Percentiles rank a stretch among this genome's conserved stretches.
These are phyloP conservation scores for Solanum hybrid DNA, from an alignment of 305 asterid species.

Conservation along the genomic window DNA sequence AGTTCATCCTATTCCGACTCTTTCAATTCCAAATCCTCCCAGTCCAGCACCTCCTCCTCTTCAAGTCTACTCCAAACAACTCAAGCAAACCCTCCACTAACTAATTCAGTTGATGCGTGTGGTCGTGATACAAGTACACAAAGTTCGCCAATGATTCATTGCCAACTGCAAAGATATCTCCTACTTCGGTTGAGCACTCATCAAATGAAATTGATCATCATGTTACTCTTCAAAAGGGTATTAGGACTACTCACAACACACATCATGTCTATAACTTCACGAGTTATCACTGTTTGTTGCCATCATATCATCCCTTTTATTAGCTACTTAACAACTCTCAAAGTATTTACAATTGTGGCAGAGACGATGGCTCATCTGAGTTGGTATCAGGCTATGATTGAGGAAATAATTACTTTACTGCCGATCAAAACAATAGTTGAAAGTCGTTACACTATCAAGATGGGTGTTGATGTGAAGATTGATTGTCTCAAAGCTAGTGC, in stretches of 20 bases:
- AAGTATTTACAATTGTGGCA: background rate
- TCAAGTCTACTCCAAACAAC: background rate
- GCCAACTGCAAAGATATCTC: background rate
- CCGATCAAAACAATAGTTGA: background rate
- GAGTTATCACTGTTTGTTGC: background rate
- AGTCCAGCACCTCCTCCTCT: background rate
- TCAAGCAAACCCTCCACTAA: background rate
- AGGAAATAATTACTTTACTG: background rate
- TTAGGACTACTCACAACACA: background rate
- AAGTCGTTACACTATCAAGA: background rate
- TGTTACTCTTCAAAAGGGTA: background rate
- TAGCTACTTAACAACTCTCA: background rate
- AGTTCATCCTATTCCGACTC: background rate
- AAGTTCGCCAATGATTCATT: background rate
- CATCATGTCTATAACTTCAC: background rate
- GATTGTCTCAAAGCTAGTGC: background rate
- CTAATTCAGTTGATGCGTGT: background rate
- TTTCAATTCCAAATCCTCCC: background rate
- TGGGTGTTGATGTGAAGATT: background rate
- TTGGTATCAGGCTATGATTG: background rate
- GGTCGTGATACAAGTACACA: background rate
- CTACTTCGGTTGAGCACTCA: background rate
- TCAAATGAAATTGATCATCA: background rate
- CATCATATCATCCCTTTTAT: background rate
- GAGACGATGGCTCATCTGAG: background rate